Evolutionary conservation across 352 stramenopile genomes (phyloP), one percentile per base, ranked within the genome.

Genomic region (Phytophthora fragariaefolia): DNA sequence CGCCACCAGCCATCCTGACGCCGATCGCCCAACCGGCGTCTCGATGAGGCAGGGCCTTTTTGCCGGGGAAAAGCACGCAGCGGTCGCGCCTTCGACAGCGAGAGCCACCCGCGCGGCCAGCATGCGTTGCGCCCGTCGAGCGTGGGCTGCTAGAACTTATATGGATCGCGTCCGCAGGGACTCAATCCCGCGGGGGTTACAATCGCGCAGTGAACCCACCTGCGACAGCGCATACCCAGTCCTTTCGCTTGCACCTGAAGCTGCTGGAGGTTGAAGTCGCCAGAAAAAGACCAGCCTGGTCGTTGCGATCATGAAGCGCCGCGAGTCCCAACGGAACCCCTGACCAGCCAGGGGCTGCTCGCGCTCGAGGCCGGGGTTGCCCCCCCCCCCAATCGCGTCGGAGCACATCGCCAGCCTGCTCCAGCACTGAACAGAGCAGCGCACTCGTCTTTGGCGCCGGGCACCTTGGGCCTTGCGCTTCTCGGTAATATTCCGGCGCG

Each of bases 291-390:
- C 26, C 54, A 49, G 54, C 22, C 17, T 24, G 20, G 36, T 49
- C 8, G 42, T 15, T 26, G 40, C 40, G 45, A 63, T 63, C 46
- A 52, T 69, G 61, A 69, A 69, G 61, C 34, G 61, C 26, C 49
- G 45, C 43, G n/a, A n/a, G n/a, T n/a, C n/a, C n/a, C n/a, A n/a
- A n/a, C n/a, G n/a, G n/a, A n/a, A n/a, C n/a, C n/a, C n/a, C n/a
- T n/a, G n/a, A n/a, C n/a, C n/a, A n/a, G n/a, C n/a, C n/a, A n/a
- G n/a, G n/a, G n/a, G 28, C 3, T 10, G 28, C 28, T 12, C 28
- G 28, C 28, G 28, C 28, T 34, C 28, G 2, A 18, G 13, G 34
- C 34, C 34, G 34, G n/a, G n/a, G n/a, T n/a, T n/a, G n/a, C n/a
- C n/a, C n/a, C n/a, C n/a, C n/a, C n/a, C n/a, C n/a, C n/a, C n/a